These are phyloP conservation scores for Brachypodium distachyon DNA, from an alignment of 202 grass and related monocot genomes.

Conservation along the genomic window DNA sequence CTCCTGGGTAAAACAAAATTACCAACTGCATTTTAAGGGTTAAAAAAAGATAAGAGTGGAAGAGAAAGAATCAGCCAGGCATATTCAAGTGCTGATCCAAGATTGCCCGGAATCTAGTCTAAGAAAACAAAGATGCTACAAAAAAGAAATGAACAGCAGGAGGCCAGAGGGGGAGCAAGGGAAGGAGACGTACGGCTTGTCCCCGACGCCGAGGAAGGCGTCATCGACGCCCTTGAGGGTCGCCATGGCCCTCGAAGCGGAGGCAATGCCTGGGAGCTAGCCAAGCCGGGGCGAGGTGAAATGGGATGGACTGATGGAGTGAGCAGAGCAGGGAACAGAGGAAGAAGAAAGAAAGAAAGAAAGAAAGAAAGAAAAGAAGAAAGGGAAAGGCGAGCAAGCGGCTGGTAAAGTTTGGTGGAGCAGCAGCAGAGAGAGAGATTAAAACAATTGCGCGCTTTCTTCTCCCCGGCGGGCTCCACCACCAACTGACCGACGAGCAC, in stretches of 20 bases:
- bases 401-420: slow-evolving; percentile 36
- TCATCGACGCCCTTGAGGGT: slow-evolving; percentile 71
- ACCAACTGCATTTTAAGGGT: not conserved
- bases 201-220: slow-evolving; percentile 69
- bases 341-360: too few relatives aligned
- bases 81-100: slow-evolving; percentile 28
- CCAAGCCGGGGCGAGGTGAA: not conserved
- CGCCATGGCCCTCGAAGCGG: not conserved
- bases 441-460: slow-evolving; percentile 3
- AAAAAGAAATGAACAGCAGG: not conserved
- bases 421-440: not conserved
- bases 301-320: not conserved
- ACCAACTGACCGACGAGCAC: not conserved
- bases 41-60: not conserved
- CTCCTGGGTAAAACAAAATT: not conserved
- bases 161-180: not conserved
- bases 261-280: not conserved
- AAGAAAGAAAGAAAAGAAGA: too few relatives aligned
- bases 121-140: not conserved
- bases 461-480: slow-evolving; percentile 16
- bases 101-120: not conserved
- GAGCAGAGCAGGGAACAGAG: not conserved
- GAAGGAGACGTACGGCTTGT: slow-evolving; percentile 43
- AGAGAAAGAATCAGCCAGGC: not conserved
- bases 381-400: slow-evolving; percentile 33